A percentile compares a stretch with the other conserved stretches of the same genome.
phyloP scores from a whole-genome alignment of 768 basidiomycete species.

The Gymnopilus junonius region DNA sequence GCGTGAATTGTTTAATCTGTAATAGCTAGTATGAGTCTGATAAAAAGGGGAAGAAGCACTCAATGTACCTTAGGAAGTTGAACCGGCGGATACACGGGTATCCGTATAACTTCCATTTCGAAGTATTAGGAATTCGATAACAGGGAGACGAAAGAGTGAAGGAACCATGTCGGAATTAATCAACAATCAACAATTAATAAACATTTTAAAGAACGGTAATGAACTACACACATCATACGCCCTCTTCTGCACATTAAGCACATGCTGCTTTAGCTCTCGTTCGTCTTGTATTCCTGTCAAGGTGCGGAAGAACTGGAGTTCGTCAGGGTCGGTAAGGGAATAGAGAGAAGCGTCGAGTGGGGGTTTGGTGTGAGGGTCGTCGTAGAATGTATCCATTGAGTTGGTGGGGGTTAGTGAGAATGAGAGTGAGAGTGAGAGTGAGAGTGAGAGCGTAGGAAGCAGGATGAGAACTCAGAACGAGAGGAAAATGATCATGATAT shows the following conservation, averaged over 20 bases:
- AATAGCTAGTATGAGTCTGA: background rate
- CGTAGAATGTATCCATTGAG: no score
- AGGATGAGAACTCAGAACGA: no score
- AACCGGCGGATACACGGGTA: constrained; percentile 45
- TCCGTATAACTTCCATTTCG: constrained; percentile 36
- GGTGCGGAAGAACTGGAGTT: constrained; percentile 37
- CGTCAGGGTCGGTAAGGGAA: constrained; percentile 27
- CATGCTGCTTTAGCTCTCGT: constrained; percentile 41
- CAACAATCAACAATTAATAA: background rate
- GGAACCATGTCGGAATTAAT: no score
- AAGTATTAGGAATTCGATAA: no score
- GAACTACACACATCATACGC: constrained; percentile 30
- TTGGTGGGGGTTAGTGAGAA: no score
- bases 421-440: no score
- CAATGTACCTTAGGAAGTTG: constrained; percentile 33
- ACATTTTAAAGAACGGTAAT: background rate
- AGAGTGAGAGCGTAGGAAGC: no score
- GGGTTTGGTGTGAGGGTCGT: background rate
- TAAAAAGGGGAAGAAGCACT: background rate
- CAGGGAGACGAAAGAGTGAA: no score
- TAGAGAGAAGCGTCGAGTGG: constrained; percentile 24
- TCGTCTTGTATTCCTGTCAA: constrained; percentile 42
- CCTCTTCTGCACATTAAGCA: constrained; percentile 39
- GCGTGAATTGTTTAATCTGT: constrained; percentile 36
- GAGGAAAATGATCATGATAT: no score